phyloP scores from a whole-genome alignment of 164 flowering plant species.

The Houttuynia cordata region DNA sequence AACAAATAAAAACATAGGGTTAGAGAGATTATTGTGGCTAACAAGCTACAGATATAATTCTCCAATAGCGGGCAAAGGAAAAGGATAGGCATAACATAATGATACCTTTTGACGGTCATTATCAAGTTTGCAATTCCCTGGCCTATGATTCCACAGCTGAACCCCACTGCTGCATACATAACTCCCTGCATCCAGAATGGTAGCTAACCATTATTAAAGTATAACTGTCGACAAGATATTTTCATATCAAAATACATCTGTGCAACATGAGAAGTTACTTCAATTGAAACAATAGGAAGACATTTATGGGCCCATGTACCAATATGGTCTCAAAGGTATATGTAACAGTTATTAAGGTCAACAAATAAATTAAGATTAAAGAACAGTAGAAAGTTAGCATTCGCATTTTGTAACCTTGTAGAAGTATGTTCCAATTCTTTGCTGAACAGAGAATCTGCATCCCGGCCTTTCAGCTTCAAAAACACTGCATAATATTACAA shows the following conservation, averaged over 20 bases:
- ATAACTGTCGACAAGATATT: too few relatives aligned
- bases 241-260: too few relatives aligned
- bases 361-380: background rate
- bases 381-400: background rate
- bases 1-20: too few relatives aligned
- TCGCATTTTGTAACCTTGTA: constrained; percentile 67
- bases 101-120: constrained; percentile 88
- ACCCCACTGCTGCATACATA: constrained; percentile 80
- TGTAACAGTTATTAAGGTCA: too few relatives aligned
- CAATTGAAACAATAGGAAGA: too few relatives aligned
- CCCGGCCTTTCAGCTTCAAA: constrained; percentile 95
- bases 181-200: constrained; percentile 42
- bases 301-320: too few relatives aligned
- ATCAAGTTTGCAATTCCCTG: constrained; percentile 96
- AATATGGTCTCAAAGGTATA: too few relatives aligned
- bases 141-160: constrained; percentile 83
- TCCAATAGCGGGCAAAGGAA: background rate
- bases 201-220: background rate
- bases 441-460: constrained; percentile 52
- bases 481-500: constrained; percentile 37
- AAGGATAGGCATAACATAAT: background rate
- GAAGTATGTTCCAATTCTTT: constrained; percentile 70
- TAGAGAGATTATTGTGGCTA: background rate
- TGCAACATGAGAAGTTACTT: too few relatives aligned
- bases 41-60: background rate